phyloP scores from a whole-genome alignment of 495 filamentous ascomycete genomes.

The Xylaria palmicola region DNA sequence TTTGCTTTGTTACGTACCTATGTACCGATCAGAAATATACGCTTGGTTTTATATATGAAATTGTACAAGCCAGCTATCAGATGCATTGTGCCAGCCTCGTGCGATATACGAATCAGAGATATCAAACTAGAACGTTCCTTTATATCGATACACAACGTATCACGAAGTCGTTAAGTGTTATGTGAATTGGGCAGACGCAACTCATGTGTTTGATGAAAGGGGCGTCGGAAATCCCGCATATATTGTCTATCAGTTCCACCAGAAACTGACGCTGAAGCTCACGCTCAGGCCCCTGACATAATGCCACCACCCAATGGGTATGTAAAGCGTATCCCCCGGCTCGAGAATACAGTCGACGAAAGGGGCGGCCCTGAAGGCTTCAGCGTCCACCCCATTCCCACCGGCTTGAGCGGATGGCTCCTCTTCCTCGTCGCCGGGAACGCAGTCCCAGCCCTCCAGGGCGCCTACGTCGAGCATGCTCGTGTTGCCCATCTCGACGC shows the following conservation, averaged over 20 bases:
- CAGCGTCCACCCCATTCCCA: conserved; percentile 19
- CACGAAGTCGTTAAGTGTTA: too few relatives aligned
- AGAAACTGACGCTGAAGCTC: conserved; percentile 96
- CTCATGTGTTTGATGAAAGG: too few relatives aligned
- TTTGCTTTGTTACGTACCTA: too few relatives aligned
- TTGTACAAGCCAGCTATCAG: too few relatives aligned
- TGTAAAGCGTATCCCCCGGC: conserved; percentile 83
- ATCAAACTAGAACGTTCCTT: too few relatives aligned
- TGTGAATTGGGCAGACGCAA: too few relatives aligned
- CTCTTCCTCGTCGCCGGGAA: conserved; percentile 13
- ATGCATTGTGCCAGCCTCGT: too few relatives aligned
- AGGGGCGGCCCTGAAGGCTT: conserved; percentile 53
- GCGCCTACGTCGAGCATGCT: conserved; percentile 69
- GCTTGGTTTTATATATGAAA: too few relatives aligned
- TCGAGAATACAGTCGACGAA: conserved; percentile 79
- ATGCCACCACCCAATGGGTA: conserved; percentile 98
- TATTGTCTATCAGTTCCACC: conserved; percentile 68
- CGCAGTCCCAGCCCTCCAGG: conserved; percentile 52
- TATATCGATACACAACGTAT: too few relatives aligned
- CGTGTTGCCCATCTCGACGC: conserved; percentile 93
- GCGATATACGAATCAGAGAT: too few relatives aligned
- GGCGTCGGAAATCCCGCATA: too few relatives aligned
- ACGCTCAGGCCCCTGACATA: conserved; percentile 84
- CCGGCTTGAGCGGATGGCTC: conserved; percentile 11
- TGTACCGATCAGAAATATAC: too few relatives aligned